Evolutionary conservation across 2,329 filamentous ascomycete species (phyloP), one percentile per base, ranked within the genome.

Genomic region (Penicillium brasilianum): DNA sequence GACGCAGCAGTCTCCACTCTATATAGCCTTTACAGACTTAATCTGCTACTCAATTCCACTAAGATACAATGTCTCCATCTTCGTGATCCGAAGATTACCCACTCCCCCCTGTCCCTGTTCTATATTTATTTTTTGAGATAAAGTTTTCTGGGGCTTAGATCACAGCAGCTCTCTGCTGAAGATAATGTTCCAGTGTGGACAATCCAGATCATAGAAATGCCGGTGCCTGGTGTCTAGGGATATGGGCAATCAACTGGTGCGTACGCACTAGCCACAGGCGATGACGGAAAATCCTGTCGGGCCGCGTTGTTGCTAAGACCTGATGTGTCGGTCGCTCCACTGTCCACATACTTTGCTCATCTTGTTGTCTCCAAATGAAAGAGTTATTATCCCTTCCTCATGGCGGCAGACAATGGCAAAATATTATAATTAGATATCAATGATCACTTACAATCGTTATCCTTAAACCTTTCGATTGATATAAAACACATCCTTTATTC

Each of bases 111-210:
- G 32, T 32, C 32, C 34, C 43, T 57, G 10, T 61, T 59, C 56
- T 61, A 61, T 53, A 61, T 43, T 59, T 61, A 52, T 6, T 4
- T 36, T 49, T 51, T 18, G 53, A 51, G 16, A 52, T 61, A 51
- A 56, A 30, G 46, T 57, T 60, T 43, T 60, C 58, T 49, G 54
- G 54, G 54, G 54, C 44, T 39, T 28, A 44, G 54, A 30, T n/a
- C n/a, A n/a, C 3, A 28, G 25, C 25, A 48, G 50, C 41, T 49
- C 50, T 49, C 22, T 25, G 43, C 22, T 46, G 32, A 58, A 32
- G 9, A 34, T 34, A 34, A 34, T 34, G 32, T 34, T 13, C 32
- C 22, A 44, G 11, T 13, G 20, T 22, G 7, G 10, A 25, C 20
- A 25, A 14, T 44, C 18, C 18, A 28, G 43, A 16, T 6, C 25